These are phyloP conservation scores for Populus euphratica DNA, from an alignment of 345 rosid species.

Conservation along the genomic window DNA sequence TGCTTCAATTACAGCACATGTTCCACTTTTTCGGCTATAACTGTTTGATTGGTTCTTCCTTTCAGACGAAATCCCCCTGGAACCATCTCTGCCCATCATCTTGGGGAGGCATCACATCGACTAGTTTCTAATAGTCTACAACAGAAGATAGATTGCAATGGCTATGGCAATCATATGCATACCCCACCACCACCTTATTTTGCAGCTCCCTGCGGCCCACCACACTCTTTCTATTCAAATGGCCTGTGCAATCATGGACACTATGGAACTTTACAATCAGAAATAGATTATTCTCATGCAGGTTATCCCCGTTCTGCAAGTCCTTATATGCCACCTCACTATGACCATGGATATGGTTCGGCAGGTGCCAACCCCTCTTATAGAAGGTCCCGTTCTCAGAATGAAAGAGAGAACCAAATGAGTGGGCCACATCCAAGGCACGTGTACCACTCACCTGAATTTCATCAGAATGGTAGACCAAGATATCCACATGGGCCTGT, in stretches of 20 bases:
- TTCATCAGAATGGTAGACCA: slow-evolving; percentile 31
- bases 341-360: slow-evolving; percentile 17
- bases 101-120: slow-evolving; percentile 69
- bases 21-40: neutral
- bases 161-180: slow-evolving; percentile 29
- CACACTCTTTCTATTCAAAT: slow-evolving; percentile 23
- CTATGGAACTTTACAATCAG: slow-evolving; percentile 18
- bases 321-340: slow-evolving; percentile 12
- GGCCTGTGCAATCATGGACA: slow-evolving; percentile 18
- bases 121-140: slow-evolving; percentile 65
- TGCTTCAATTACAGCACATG: neutral
- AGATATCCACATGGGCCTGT: slow-evolving; percentile 24
- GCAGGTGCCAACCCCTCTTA: slow-evolving; percentile 10
- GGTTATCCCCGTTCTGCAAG: slow-evolving; percentile 5
- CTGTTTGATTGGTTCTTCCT: slow-evolving; percentile 4
- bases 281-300: slow-evolving; percentile 21
- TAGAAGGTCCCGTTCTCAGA: slow-evolving; percentile 17
- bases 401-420: slow-evolving; percentile 25
- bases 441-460: slow-evolving; percentile 5
- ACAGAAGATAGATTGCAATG: slow-evolving; percentile 27
- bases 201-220: slow-evolving; percentile 27
- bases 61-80: slow-evolving; percentile 66
- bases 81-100: slow-evolving; percentile 53
- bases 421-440: slow-evolving; percentile 23
- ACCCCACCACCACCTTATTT: slow-evolving; percentile 29